Evolutionary conservation across 352 stramenopile genomes (phyloP).

Genomic region (Hyaloperonospora brassicae): DNA sequence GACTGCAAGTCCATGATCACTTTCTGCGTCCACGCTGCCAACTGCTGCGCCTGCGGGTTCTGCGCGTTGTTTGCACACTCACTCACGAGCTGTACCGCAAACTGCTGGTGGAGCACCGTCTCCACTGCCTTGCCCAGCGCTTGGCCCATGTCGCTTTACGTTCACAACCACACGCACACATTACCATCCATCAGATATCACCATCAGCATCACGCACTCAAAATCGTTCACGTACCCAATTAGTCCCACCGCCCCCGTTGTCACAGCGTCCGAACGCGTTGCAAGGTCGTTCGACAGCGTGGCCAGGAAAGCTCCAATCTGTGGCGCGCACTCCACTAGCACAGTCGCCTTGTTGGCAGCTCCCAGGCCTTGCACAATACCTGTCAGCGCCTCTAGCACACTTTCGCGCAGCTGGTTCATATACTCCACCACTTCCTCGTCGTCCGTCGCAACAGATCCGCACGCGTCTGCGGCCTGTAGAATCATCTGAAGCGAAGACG

Average conservation of each 20-base stretch:
- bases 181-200: not conserved
- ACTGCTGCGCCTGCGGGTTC: slow-evolving; percentile 60
- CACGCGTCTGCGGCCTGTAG: slow-evolving; percentile 83
- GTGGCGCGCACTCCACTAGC: slow-evolving; percentile 74
- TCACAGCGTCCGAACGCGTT: slow-evolving; percentile 85
- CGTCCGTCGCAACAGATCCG: slow-evolving; percentile 80
- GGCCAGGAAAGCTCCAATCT: slow-evolving; percentile 87
- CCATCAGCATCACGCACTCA: not conserved
- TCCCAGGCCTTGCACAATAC: slow-evolving; percentile 92
- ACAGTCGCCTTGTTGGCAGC: slow-evolving; percentile 83
- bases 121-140: slow-evolving; percentile 63
- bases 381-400: slow-evolving; percentile 95
- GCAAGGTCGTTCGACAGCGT: slow-evolving; percentile 71
- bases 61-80: slow-evolving; percentile 58
- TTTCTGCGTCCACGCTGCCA: slow-evolving; percentile 72
- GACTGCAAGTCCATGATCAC: slow-evolving; percentile 57
- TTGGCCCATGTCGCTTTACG: slow-evolving; percentile 69
- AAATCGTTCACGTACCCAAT: slow-evolving; percentile 57
- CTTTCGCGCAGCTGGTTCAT: slow-evolving; percentile 94
- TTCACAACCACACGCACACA: slow-evolving; percentile 12
- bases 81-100: slow-evolving; percentile 63
- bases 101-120: slow-evolving; percentile 54
- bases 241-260: slow-evolving; percentile 84
- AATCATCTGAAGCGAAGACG: slow-evolving; percentile 78
- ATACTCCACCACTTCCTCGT: slow-evolving; percentile 97